phyloP scores from a whole-genome alignment of 345 rosid genomes.

The Eucalyptus fibrosa region DNA sequence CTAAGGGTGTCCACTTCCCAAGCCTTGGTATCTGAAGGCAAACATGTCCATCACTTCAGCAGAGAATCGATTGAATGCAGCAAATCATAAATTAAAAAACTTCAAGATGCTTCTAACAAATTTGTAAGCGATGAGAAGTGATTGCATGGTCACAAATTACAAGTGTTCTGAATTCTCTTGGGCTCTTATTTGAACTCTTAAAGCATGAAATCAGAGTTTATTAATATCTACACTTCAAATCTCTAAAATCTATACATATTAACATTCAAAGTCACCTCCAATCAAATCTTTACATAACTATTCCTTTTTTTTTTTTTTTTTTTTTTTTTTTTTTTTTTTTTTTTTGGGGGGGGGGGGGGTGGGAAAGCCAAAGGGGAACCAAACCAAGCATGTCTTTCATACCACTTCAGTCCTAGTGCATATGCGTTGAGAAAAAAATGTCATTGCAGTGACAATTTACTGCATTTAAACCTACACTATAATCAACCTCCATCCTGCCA shows the following conservation, averaged over 20 bases:
- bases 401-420: neutral
- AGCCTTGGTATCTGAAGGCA: constrained; percentile 86
- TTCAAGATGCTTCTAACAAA: neutral
- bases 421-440: neutral
- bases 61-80: neutral
- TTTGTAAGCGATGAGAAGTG: neutral
- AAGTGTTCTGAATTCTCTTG: neutral
- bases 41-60: neutral
- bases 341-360: too few relatives aligned
- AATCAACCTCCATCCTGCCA: neutral
- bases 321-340: neutral
- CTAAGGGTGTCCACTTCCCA: constrained; percentile 99
- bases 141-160: neutral
- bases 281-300: neutral
- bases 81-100: neutral
- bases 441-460: neutral
- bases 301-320: neutral
- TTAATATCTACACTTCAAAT: neutral
- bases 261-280: neutral
- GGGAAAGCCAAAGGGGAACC: neutral
- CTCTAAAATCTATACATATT: neutral
- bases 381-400: neutral
- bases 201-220: neutral
- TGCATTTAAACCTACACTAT: neutral
- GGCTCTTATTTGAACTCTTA: neutral